These are phyloP conservation scores for Escallonia herrerae DNA, from an alignment of 129 eudicot species.

Conservation along the genomic window DNA sequence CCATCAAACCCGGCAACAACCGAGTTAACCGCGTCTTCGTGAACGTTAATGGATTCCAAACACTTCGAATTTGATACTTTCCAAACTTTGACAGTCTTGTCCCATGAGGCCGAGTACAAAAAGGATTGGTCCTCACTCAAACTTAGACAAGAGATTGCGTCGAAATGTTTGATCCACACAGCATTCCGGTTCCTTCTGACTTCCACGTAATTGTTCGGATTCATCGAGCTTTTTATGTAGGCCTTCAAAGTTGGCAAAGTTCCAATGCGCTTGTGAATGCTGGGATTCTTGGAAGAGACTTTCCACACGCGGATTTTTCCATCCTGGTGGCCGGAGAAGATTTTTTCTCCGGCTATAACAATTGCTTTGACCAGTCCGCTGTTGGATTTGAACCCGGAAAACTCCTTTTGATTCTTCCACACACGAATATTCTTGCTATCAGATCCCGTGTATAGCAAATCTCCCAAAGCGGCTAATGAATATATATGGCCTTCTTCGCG, in stretches of 20 bases:
- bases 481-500: conserved; percentile 88
- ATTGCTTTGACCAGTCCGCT: conserved; percentile 78
- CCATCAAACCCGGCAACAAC: conserved; percentile 77
- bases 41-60: conserved; percentile 58
- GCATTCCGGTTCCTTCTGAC: conserved; percentile 37
- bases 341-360: conserved; percentile 50
- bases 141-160: conserved; percentile 60
- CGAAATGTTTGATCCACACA: conserved; percentile 63
- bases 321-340: conserved; percentile 82
- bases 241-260: conserved; percentile 57
- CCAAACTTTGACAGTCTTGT: conserved; percentile 74
- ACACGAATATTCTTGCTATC: conserved; percentile 82
- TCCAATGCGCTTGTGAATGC: conserved; percentile 52
- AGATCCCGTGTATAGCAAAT: conserved; percentile 69
- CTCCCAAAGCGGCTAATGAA: conserved; percentile 55
- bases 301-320: conserved; percentile 82
- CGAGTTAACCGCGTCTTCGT: conserved; percentile 77
- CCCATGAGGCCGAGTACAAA: conserved; percentile 83
- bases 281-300: conserved; percentile 57
- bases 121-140: conserved; percentile 56
- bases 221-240: conserved; percentile 47
- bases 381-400: conserved; percentile 69
- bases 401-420: conserved; percentile 79
- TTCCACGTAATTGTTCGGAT: conserved; percentile 56
- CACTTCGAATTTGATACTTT: conserved; percentile 58